Base-by-base conservation (phyloP, 2,329 filamentous ascomycete genomes). In the Xylariales sp. region DNA sequence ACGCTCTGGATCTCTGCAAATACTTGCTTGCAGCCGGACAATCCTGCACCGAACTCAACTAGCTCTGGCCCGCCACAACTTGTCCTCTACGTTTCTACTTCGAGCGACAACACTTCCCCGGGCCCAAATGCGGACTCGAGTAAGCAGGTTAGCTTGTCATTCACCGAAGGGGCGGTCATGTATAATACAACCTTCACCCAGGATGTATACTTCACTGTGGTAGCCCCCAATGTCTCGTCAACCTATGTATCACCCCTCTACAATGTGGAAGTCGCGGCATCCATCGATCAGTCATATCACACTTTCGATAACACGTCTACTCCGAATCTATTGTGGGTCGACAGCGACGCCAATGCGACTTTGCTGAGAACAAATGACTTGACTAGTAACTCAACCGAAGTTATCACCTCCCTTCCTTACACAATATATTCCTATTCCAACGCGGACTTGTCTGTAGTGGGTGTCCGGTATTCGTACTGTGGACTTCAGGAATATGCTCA, bases 1-100 rank as follows among this genome's bases (percentile, higher is more conserved):
- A 76, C 64, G 2, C 68, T 97, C 4, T 96, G 85, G 59, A 73
- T 98, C 38, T 89, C 89, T 3, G 80, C 89, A 29, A 97, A 89
- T 48, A 90, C 87, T 1, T 98, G 93, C 60, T 62, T 78, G 18
- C 88, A 94, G 51, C 93, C 91, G 11, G 57, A 62, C 15, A 23
- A 28, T 14, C 67, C 72, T 28, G 65, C 63, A 7, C 66, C 66
- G 2, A 62, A 66, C 10, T 64, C 67, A 17, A 67, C 63, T 1
- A 53, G 53, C 3, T 51, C 63, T 36, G 59, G 63, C 12, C 76
- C 85, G 11, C 83, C 85, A 2, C 89, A 95, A 52, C 73, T 97
- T 35, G 76, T 76, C 11, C 65, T 97, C 8, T 95, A 85, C 53
- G 69, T 95, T 33, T 94, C 89, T 4, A 79, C 68, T 14, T 78